These are phyloP conservation scores for Cryptococcus sp. DNA, from an alignment of 1,284 basidiomycete species.

Conservation along the genomic window DNA sequence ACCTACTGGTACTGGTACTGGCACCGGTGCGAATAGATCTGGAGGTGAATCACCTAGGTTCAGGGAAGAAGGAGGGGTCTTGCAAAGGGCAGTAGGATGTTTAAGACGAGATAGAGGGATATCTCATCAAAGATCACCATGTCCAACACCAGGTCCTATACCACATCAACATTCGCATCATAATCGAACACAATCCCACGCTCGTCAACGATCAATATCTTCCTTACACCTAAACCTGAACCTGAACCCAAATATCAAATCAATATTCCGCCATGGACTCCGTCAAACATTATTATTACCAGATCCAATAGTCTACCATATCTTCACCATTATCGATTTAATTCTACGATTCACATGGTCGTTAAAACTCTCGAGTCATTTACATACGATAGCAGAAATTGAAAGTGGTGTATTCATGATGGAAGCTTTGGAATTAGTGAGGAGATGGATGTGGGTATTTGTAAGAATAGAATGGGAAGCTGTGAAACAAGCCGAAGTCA, in stretches of 20 bases:
- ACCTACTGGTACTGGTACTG: neutral
- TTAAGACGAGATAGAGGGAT: constrained; percentile 6
- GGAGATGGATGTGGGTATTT: constrained; percentile 96
- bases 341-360: constrained; percentile 92
- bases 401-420: constrained; percentile 82
- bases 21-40: neutral
- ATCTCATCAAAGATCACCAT: constrained; percentile 41
- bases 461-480: constrained; percentile 93
- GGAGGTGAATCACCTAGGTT: neutral
- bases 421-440: constrained; percentile 81
- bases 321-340: constrained; percentile 78
- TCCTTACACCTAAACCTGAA: neutral
- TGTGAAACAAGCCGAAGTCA: constrained; percentile 55
- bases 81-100: constrained; percentile 3
- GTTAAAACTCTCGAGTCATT: constrained; percentile 81
- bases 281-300: constrained; percentile 68
- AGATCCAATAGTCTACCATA: constrained; percentile 72
- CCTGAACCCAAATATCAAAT: constrained; percentile 17
- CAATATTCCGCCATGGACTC: constrained; percentile 62
- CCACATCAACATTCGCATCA: neutral
- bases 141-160: constrained; percentile 25
- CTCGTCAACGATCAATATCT: constrained; percentile 8
- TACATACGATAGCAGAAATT: constrained; percentile 76
- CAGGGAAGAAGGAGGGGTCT: neutral
- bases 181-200: constrained; percentile 4